Percentiles rank a stretch among this genome's conserved stretches.
phyloP scores from a whole-genome alignment of 495 filamentous ascomycete genomes.

The Hyphodiscus hymeniophilus region DNA sequence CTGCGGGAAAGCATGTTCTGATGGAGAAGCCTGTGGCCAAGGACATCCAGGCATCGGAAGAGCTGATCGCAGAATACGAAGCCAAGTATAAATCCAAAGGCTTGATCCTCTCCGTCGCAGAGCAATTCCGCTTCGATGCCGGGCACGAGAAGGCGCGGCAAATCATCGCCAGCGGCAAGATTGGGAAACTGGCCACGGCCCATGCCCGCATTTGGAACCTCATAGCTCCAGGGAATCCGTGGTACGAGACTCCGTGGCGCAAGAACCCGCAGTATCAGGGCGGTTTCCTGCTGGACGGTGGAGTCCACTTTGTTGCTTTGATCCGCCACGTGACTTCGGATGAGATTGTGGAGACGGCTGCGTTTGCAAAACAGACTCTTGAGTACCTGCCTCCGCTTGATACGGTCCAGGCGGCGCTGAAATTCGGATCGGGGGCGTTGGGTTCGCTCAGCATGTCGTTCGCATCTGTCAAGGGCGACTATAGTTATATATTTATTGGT shows the following conservation, averaged over 20 bases:
- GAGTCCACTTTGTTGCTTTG: conserved; percentile 60
- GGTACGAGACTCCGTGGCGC: conserved; percentile 60
- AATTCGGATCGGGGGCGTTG: not conserved
- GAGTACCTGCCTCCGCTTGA: conserved; percentile 60
- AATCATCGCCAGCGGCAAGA: not conserved
- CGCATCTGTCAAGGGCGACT: not conserved
- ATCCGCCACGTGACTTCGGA: conserved; percentile 48
- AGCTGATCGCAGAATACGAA: conserved; percentile 53
- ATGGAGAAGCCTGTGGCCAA: conserved; percentile 71
- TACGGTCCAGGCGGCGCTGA: conserved; percentile 49
- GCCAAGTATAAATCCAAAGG: conserved; percentile 23
- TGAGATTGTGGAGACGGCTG: conserved; percentile 40
- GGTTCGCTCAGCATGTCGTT: not conserved
- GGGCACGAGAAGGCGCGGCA: not conserved
- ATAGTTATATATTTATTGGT: not conserved
- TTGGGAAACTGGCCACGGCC: not conserved
- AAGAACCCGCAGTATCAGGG: conserved; percentile 61
- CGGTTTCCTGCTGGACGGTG: conserved; percentile 68
- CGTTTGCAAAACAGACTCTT: conserved; percentile 47
- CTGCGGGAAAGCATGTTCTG: conserved; percentile 66
- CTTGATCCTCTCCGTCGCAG: conserved; percentile 50
- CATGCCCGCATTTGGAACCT: not conserved
- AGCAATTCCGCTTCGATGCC: conserved; percentile 57
- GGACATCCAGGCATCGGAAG: conserved; percentile 48
- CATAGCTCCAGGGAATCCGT: conserved; percentile 27